Evolutionary conservation across 1,139 yeast species (phyloP), one percentile per base, ranked within the genome.

Genomic region (Lodderomyces orthopsilosis): DNA sequence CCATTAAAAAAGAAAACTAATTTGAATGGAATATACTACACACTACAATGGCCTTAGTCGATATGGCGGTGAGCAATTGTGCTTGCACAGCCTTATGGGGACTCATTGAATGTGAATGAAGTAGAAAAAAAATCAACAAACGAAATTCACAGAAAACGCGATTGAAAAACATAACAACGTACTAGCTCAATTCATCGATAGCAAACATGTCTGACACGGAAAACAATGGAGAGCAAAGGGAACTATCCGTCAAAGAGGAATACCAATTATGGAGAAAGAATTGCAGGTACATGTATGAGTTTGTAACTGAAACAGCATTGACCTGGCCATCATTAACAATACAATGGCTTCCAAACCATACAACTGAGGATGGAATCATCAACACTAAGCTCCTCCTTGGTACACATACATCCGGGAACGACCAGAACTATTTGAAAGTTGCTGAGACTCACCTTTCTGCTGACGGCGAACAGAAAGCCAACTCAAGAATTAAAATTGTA

Each of bases 331-430:
- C 91, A 3, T 66, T 85, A 42, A 83, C 93, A 2, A 74, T 85
- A 2, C 87, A 85, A 63, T 85, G 93, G 89, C 63, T 84, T 14
- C 90, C 90, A 1, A 70, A 75, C 41, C 63, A 60, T 46, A 42
- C 50, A 1, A 50, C 49, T 23, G 54, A 51, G 18, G 52, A 46
- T n/a, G 59, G 60, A 63, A 51, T 76, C 57, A 49, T 77, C 58
- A 66, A 71, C 55, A 60, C 74, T 24, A 62, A 58, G 40, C 61
- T 93, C 44, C 61, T 91, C 18, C 64, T 91, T 35, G 96, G 97
- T 10, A 93, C 98, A 0, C 91, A 88, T 58, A 88, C 98, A 0
- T 79, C 91, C 1, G 95, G 89, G 2, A 83, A 79, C 45, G 95
- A 83, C 43, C 76, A 77, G 3, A 87, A 93, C 58, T 88, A 81